Percentiles rank a stretch among this genome's conserved stretches.
Conservation (phyloP, 2,329 filamentous ascomycete genomes). For the Alternaria tenuissima region DNA sequence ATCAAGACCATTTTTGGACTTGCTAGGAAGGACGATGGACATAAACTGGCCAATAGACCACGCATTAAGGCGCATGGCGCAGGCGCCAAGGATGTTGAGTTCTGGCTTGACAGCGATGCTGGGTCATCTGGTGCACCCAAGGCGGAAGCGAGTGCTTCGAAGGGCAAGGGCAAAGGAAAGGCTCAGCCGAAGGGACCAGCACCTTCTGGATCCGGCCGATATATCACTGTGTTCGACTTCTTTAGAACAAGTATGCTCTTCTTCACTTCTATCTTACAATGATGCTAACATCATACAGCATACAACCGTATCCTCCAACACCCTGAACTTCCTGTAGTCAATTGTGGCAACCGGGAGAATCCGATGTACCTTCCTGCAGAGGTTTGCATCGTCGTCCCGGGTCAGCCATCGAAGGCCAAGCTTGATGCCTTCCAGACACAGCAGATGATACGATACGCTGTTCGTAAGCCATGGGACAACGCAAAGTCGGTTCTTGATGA, state of each 20-base stretch:
- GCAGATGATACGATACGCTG: slow-evolving; percentile 38
- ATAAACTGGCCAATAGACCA: slow-evolving; percentile 25
- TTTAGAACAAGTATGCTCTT: slow-evolving; percentile 21
- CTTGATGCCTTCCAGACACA: slow-evolving; percentile 33
- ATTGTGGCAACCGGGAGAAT: slow-evolving; percentile 33
- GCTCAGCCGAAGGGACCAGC: slow-evolving; percentile 4
- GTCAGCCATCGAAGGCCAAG: slow-evolving; percentile 34
- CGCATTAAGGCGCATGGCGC: slow-evolving; percentile 21
- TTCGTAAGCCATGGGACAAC: slow-evolving; percentile 37
- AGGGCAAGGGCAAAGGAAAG: slow-evolving; percentile 23
- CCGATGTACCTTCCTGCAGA: slow-evolving; percentile 37
- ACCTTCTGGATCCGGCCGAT: slow-evolving; percentile 17
- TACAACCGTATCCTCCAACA: slow-evolving; percentile 21
- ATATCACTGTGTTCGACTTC: slow-evolving; percentile 33
- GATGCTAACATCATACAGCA: slow-evolving; percentile 2
- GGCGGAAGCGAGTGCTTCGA: slow-evolving; percentile 9
- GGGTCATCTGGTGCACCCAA: slow-evolving; percentile 11
- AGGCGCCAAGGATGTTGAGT: slow-evolving; percentile 34
- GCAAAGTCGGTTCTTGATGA: slow-evolving; percentile 9
- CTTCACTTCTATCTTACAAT: neutral
- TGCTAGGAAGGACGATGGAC: slow-evolving; percentile 50
- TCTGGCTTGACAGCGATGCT: slow-evolving; percentile 26
- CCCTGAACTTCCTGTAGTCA: slow-evolving; percentile 31
- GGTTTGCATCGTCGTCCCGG: slow-evolving; percentile 34
- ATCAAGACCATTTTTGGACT: slow-evolving; percentile 52